Base-by-base conservation (phyloP, 1,284 basidiomycete genomes). In the Rhodotorula sp. region DNA sequence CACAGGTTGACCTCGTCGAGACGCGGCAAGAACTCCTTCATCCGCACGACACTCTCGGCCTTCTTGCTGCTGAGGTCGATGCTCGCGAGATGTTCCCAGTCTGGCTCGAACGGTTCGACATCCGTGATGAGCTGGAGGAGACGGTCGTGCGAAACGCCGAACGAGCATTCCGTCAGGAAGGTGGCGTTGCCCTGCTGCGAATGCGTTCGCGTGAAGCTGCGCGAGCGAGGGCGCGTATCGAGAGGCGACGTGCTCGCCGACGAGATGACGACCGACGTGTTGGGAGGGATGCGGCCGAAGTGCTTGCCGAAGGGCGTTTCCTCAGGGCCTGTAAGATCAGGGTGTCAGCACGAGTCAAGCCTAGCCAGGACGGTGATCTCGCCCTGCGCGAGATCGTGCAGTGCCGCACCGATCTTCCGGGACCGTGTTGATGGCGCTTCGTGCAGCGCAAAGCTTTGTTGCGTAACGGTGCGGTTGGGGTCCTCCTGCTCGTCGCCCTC, bases 71-170 rank as follows among this genome's bases (percentile, higher is more conserved):
- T 89, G 77, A 99, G 84, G 80, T 98, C 89, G 75, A 99, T 89
- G 21, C 83, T 82, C 67, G 80, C 84, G 74, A 99, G 82, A 59
- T 88, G 85, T 77, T 97, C 93, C 96, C 96, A 99, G 80, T 93
- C 87, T 23, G 94, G 93, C 80, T 95, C 92, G 82, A 93, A 97
- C 1, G 95, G 93, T 80, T 95, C 91, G 19, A 95, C 89, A 79
- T 98, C 95, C 55, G 95, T 98, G 79, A 99, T 92, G 73, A 93
- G 88, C 81, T 93, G 88, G 3, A 99, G 90, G 4, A 99, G 87
- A 58, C 88, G 88, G 81, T 97, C 95, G 79, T 92, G 91, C 14
- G 93, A 88, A 45, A 97, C 89, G 25, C 88, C 92, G 80, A 99
- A 99, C 44, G 94, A 97, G 79, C 94, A 97, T 79, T 97, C 93